Percentiles rank a stretch among this genome's conserved stretches.
Evolutionary conservation across 1,284 basidiomycete species (phyloP).

Genomic region (Schizophyllum amplum): DNA sequence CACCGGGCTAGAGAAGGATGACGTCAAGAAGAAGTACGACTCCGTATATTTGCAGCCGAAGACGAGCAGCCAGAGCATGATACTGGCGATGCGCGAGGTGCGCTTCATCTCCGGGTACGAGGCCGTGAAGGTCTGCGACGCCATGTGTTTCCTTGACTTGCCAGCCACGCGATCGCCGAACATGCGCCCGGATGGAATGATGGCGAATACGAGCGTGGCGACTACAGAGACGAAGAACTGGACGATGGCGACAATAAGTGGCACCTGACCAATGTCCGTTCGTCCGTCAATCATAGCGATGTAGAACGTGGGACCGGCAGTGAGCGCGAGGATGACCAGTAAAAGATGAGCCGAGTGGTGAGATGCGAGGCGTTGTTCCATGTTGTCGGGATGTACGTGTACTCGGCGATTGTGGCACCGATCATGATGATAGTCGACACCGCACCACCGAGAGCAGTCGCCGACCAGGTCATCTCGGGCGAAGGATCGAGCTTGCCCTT

Average conservation of each 20-base stretch:
- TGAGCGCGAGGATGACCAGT: slow-evolving; percentile 77
- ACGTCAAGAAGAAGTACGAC: slow-evolving; percentile 93
- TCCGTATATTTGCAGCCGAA: slow-evolving; percentile 91
- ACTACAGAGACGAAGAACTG: slow-evolving; percentile 86
- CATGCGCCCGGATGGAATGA: slow-evolving; percentile 88
- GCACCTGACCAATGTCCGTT: slow-evolving; percentile 43
- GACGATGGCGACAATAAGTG: slow-evolving; percentile 81
- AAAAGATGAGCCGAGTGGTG: slow-evolving; percentile 84
- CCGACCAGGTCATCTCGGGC: slow-evolving; percentile 87
- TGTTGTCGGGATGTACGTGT: slow-evolving; percentile 92
- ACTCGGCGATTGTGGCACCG: slow-evolving; percentile 84
- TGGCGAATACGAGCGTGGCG: slow-evolving; percentile 71
- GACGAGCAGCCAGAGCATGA: slow-evolving; percentile 82
- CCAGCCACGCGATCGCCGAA: slow-evolving; percentile 94
- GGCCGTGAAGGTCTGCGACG: slow-evolving; percentile 94
- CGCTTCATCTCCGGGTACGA: slow-evolving; percentile 77
- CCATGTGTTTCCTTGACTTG: slow-evolving; percentile 91
- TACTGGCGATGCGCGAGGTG: slow-evolving; percentile 67
- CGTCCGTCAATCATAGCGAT: slow-evolving; percentile 71
- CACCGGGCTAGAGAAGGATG: slow-evolving; percentile 87
- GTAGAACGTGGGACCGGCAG: slow-evolving; percentile 86
- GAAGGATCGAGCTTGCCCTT: slow-evolving; percentile 49
- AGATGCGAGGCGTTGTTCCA: slow-evolving; percentile 97
- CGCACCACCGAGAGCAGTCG: slow-evolving; percentile 83
- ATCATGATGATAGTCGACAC: slow-evolving; percentile 91